Percentiles rank a stretch among this genome's conserved stretches.
Evolutionary conservation across 2,329 filamentous ascomycete species (phyloP).

Genomic region (Leptosphaerulina australis): DNA sequence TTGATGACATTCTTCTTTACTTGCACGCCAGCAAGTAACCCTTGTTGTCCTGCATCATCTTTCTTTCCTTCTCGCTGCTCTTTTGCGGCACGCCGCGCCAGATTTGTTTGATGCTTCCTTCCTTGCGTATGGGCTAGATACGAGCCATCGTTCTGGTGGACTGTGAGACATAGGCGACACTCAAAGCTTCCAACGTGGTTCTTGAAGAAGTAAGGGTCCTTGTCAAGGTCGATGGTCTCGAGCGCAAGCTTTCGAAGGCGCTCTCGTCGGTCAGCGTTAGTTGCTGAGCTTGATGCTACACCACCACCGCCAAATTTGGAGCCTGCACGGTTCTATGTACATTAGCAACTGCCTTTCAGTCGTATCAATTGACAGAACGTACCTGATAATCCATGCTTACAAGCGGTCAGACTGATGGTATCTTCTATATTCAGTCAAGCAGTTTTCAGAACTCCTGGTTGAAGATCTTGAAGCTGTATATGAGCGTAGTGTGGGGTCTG

Average conservation of each 20-base stretch:
- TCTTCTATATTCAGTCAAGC: too few relatives aligned
- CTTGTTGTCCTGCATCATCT: conserved; percentile 71
- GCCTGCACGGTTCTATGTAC: conserved; percentile 79
- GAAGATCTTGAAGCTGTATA: not conserved
- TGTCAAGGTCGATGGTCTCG: conserved; percentile 98
- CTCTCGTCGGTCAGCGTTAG: conserved; percentile 96
- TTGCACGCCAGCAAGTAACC: conserved; percentile 70
- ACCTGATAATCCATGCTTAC: conserved; percentile 59
- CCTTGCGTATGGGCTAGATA: conserved; percentile 99
- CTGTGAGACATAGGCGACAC: conserved; percentile 93
- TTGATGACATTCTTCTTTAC: conserved; percentile 86
- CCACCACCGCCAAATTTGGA: conserved; percentile 98
- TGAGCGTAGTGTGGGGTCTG: not conserved
- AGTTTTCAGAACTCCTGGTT: not conserved
- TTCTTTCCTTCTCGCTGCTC: conserved; percentile 88
- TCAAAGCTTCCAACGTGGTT: conserved; percentile 99
- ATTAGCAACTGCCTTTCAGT: conserved; percentile 25
- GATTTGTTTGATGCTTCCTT: conserved; percentile 98
- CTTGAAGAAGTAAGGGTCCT: conserved; percentile 99
- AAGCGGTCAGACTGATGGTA: not conserved
- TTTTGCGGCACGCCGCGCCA: conserved; percentile 91
- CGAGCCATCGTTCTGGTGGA: conserved; percentile 98
- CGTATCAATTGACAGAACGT: not conserved
- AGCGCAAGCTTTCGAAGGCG: conserved; percentile 97
- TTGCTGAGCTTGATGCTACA: conserved; percentile 89